Evolutionary conservation across 805 yeast genomes (phyloP), one percentile per base, ranked within the genome.

Genomic region (Kazachstania kunashirensis): DNA sequence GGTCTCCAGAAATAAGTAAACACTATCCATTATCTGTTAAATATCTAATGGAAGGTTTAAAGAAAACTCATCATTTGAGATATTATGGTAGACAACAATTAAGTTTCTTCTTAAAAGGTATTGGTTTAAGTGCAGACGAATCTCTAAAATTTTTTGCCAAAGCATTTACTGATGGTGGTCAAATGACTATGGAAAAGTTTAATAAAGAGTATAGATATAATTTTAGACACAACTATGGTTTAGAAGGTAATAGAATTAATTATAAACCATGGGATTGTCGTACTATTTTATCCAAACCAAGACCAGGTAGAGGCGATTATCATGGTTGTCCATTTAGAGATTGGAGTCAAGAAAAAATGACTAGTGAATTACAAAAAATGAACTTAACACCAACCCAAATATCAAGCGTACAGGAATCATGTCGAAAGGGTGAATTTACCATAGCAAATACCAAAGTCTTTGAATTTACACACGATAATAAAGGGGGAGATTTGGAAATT

Each of bases 291-390:
- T 67, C 75, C 19, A 78, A 78, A 47, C 84, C 85, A 6, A 71
- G 77, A 44, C 86, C 94, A 0, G 65, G 66, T 9, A 67, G 70
- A 33, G 70, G 68, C 29, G 95, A 88, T 47, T 71, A 64, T 41
- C 96, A 89, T 54, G 98, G 98, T 2, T 89, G 97, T 59, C 96
- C 97, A 5, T 92, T 83, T 60, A 66, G 94, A 37, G 89, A 82
- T 49, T 64, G 82, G 50, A 67, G 72, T 10, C 54, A 72, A n/a
- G 94, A 84, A 31, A 69, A 72, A 36, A 65, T 92, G 33, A 66
- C 71, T 6, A 46, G 50, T 3, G 73, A 74, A 42, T 65, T 92
- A 45, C 65, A 57, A 8, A 84, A 81, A 40, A 70, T 70, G 52
- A 63, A 61, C 17, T 70, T 74, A 29, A 55, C 62, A 11, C 52